Evolutionary conservation across 148 eudicot genomes (phyloP).

Genomic region (Mesembryanthemum crystallinum): DNA sequence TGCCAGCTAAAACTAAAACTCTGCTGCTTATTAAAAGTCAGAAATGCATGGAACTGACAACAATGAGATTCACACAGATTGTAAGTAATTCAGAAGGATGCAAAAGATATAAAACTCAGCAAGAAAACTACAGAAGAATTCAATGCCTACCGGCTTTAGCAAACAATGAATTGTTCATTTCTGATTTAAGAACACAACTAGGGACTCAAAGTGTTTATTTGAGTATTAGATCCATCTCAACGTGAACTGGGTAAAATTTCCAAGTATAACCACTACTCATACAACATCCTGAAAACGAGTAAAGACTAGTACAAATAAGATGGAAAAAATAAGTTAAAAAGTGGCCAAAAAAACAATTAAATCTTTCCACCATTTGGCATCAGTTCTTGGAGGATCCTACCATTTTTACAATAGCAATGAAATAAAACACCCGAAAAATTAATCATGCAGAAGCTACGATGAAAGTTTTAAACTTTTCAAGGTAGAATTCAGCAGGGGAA

Average conservation of each 20-base stretch:
- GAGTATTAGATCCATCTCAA: not conserved
- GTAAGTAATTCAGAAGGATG: not conserved
- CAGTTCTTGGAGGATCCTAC: not conserved
- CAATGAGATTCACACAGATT: not conserved
- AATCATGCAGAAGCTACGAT: conserved; percentile 16
- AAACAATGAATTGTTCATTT: not conserved
- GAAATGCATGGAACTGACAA: not conserved
- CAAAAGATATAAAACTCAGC: not conserved
- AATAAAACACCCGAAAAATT: conserved; percentile 7
- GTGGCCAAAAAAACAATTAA: not conserved
- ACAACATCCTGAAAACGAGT: not conserved
- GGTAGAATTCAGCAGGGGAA: conserved; percentile 55
- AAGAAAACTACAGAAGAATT: not conserved
- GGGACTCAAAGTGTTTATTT: not conserved
- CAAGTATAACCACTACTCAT: not conserved
- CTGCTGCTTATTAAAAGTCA: not conserved
- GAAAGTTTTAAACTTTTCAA: conserved; percentile 65
- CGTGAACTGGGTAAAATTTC: not conserved
- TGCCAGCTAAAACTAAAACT: not conserved
- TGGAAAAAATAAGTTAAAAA: no score
- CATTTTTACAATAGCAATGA: conserved; percentile 12
- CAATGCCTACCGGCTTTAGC: not conserved
- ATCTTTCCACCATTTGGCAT: not conserved
- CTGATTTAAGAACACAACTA: not conserved
- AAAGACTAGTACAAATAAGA: not conserved